phyloP scores from a whole-genome alignment of 2,329 filamentous ascomycete species.

The Basipetospora chlamydospora region DNA sequence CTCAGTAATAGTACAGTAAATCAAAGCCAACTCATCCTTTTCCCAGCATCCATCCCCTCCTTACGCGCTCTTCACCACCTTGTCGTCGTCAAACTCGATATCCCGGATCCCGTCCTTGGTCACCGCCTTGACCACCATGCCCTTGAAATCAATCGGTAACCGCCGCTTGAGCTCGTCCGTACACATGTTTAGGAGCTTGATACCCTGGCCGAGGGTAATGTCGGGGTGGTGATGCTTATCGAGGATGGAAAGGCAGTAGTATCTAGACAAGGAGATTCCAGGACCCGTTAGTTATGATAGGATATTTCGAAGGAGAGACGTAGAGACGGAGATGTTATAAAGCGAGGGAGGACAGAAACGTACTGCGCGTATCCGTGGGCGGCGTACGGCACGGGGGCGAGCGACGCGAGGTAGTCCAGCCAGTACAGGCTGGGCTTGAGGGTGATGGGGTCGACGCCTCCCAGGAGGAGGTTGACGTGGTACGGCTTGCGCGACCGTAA shows the following conservation, averaged over 20 bases:
- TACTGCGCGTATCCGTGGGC: conserved; percentile 97
- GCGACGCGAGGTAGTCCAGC: conserved; percentile 88
- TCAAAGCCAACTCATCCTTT: conserved; percentile 8
- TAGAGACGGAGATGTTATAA: too few species aligned
- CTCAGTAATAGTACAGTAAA: conserved; percentile 20
- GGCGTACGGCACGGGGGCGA: conserved; percentile 82
- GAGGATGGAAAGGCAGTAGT: conserved; percentile 94
- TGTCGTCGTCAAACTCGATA: conserved; percentile 73
- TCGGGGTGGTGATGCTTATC: conserved; percentile 98
- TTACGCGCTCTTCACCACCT: conserved; percentile 48
- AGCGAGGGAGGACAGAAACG: too few species aligned
- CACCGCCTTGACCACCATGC: conserved; percentile 83
- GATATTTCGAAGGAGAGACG: neutral
- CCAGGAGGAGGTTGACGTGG: conserved; percentile 90
- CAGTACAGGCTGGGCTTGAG: conserved; percentile 88
- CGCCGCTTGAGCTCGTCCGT: conserved; percentile 93
- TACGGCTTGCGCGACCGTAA: conserved; percentile 88
- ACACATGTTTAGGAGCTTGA: conserved; percentile 89
- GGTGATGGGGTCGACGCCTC: conserved; percentile 83
- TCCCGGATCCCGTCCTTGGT: conserved; percentile 86
- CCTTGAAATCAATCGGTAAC: conserved; percentile 98
- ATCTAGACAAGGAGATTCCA: conserved; percentile 38
- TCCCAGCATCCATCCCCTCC: conserved; percentile 10
- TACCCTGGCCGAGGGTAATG: conserved; percentile 74
- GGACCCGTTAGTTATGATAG: too few species aligned